phyloP scores from a whole-genome alignment of 164 flowering plant genomes.

The Stephania cephalantha region DNA sequence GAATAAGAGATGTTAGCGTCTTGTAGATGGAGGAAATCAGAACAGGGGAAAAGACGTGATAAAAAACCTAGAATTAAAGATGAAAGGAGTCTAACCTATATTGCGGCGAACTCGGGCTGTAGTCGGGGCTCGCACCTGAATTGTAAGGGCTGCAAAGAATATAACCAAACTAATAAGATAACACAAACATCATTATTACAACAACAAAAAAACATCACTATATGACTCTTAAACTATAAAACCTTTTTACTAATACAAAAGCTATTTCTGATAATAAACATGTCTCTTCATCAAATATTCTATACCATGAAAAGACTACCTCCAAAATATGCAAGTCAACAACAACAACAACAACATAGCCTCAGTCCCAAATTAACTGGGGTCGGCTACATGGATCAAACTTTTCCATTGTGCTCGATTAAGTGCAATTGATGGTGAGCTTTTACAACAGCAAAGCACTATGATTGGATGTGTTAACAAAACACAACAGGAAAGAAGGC shows the following conservation, averaged over 20 bases:
- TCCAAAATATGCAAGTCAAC: too few species aligned
- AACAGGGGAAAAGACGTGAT: background rate
- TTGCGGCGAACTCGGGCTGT: conserved; percentile 89
- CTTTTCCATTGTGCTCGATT: too few species aligned
- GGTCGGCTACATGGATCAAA: too few species aligned
- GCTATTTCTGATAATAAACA: too few species aligned
- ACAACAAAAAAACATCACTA: too few species aligned
- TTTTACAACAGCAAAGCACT: background rate
- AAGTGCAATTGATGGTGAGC: too few species aligned
- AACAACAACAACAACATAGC: too few species aligned
- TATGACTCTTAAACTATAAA: too few species aligned
- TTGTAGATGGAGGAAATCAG: background rate
- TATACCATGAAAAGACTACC: too few species aligned
- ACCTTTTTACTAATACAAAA: too few species aligned
- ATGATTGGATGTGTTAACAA: background rate
- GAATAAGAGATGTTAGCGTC: background rate
- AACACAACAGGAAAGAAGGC: background rate
- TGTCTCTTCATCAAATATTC: too few species aligned
- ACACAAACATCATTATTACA: background rate
- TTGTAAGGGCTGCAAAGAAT: conserved; percentile 58
- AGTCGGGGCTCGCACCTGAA: conserved; percentile 68
- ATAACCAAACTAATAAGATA: background rate
- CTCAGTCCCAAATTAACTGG: too few species aligned
- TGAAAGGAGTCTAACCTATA: conserved; percentile 45
- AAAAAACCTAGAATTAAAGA: background rate